Evolutionary conservation across 768 basidiomycete genomes (phyloP).

Genomic region (Pseudohyphozyma bogoriensis): DNA sequence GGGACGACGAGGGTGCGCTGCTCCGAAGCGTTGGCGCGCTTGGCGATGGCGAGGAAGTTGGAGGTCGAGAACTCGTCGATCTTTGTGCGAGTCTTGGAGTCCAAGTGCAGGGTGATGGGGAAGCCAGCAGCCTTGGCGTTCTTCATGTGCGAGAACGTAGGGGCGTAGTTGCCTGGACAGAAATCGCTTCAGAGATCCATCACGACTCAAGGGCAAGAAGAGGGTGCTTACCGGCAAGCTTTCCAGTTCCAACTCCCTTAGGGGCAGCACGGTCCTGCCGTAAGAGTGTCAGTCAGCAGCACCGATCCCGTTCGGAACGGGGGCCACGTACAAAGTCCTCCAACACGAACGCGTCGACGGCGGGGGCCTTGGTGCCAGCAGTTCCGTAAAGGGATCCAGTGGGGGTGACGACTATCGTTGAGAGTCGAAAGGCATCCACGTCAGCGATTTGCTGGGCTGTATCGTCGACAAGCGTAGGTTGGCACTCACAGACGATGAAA

Average conservation of each 20-base stretch:
- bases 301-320: too few relatives aligned
- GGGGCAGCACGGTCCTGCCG: slow-evolving; percentile 33
- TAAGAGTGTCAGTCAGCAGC: too few relatives aligned
- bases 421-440: slow-evolving; percentile 9
- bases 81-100: slow-evolving; percentile 22
- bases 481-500: slow-evolving; percentile 24
- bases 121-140: slow-evolving; percentile 31
- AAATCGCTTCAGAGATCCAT: background rate
- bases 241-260: slow-evolving; percentile 23
- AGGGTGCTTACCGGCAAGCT: slow-evolving; percentile 23
- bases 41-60: slow-evolving; percentile 30
- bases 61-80: slow-evolving; percentile 35
- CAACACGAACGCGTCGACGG: slow-evolving; percentile 29
- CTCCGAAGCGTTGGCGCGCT: background rate
- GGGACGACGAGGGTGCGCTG: slow-evolving; percentile 31
- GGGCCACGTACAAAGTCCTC: too few relatives aligned
- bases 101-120: slow-evolving; percentile 33
- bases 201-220: too few relatives aligned
- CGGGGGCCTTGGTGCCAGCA: slow-evolving; percentile 25
- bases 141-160: slow-evolving; percentile 19
- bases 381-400: slow-evolving; percentile 31
- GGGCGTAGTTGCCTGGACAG: slow-evolving; percentile 17
- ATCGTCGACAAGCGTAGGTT: background rate
- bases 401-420: slow-evolving; percentile 29
- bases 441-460: background rate